Conservation (phyloP, 2,329 filamentous ascomycete species). For the Penicillium sp. region DNA sequence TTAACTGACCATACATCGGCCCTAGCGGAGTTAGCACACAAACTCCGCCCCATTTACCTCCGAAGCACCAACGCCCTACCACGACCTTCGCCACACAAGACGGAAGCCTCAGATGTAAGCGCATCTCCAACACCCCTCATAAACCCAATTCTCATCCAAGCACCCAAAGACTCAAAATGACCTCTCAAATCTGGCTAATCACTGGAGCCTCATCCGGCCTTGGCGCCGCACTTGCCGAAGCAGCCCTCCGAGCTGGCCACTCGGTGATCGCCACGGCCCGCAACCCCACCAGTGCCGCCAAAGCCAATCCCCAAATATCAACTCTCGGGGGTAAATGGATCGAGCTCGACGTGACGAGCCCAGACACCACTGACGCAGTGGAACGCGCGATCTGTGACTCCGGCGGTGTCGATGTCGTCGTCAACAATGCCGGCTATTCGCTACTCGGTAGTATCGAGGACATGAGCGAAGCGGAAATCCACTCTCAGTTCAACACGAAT, state of each 20-base stretch:
- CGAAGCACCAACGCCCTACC: not conserved
- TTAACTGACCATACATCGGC: too few relatives aligned
- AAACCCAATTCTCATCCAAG: not conserved
- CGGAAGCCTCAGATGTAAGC: not conserved
- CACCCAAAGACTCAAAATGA: not conserved
- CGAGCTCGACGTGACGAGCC: conserved; percentile 14
- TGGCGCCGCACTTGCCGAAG: conserved; percentile 19
- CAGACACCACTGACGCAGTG: conserved; percentile 4
- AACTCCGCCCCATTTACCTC: not conserved
- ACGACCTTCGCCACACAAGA: too few relatives aligned
- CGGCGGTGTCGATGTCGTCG: conserved; percentile 15
- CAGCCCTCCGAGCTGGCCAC: conserved; percentile 23
- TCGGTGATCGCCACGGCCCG: conserved; percentile 27
- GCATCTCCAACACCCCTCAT: not conserved
- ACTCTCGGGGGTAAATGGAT: conserved; percentile 17
- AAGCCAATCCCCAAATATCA: conserved; percentile 17
- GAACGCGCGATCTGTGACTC: conserved; percentile 1
- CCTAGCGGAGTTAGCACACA: not conserved
- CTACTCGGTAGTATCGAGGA: conserved; percentile 27
- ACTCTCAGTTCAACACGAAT: conserved; percentile 26
- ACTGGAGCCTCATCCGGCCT: conserved; percentile 26
- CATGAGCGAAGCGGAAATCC: conserved; percentile 25
- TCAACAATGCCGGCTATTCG: conserved; percentile 27
- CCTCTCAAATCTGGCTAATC: conserved; percentile 16
- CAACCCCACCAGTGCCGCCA: conserved; percentile 21